Evolutionary conservation across 2,329 filamentous ascomycete genomes (phyloP).

Genomic region (Sporothrix variecibatus): DNA sequence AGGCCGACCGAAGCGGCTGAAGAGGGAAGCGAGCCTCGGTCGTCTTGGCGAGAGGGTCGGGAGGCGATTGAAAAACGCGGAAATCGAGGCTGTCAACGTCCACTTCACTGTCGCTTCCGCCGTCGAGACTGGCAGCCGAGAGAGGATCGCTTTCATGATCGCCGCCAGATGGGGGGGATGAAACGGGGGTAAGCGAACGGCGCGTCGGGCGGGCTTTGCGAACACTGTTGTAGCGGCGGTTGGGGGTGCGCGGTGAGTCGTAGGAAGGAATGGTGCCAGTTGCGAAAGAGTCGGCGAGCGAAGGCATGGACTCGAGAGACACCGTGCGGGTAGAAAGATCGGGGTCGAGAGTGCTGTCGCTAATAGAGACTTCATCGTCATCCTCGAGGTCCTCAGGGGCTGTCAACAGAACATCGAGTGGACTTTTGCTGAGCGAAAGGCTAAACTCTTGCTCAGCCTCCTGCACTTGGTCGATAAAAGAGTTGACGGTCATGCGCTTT

Average conservation of each 20-base stretch:
- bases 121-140: constrained; percentile 41
- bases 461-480: constrained; percentile 55
- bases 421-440: constrained; percentile 54
- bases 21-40: constrained; percentile 35
- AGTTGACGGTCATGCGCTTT: constrained; percentile 56
- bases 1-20: constrained; percentile 57
- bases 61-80: constrained; percentile 46
- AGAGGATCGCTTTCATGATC: constrained; percentile 55
- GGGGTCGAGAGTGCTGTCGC: constrained; percentile 56
- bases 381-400: constrained; percentile 60
- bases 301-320: constrained; percentile 64
- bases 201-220: constrained; percentile 47
- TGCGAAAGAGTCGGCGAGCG: constrained; percentile 56
- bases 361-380: constrained; percentile 48
- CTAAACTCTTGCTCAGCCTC: constrained; percentile 62
- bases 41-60: constrained; percentile 28
- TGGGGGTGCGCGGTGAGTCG: constrained; percentile 50
- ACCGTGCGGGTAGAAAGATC: constrained; percentile 56
- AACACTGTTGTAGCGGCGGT: constrained; percentile 37
- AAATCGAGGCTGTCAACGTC: constrained; percentile 53
- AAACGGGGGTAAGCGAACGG: constrained; percentile 57
- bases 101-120: constrained; percentile 38
- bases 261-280: constrained; percentile 53
- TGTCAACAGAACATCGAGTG: constrained; percentile 61
- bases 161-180: constrained; percentile 52